Evolutionary conservation across 164 flowering plant genomes (phyloP), one percentile per base, ranked within the genome.

Genomic region (Houttuynia cordata): DNA sequence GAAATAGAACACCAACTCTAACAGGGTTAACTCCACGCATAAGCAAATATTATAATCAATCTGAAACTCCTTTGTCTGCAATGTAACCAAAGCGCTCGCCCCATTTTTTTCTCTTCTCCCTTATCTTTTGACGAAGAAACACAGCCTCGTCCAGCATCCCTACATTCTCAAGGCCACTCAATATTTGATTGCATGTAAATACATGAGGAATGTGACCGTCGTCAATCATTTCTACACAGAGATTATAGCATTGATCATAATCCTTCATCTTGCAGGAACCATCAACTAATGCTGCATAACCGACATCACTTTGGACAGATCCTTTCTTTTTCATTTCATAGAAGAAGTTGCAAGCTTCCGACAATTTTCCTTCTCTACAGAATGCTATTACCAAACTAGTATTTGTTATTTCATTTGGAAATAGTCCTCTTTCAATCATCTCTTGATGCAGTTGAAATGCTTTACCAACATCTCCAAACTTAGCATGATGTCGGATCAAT

Each of bases 201-300:
- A 62, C 61, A 66, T 39, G 55, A 14, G 74, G 81, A 8, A 67
- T 56, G 65, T 80, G 78, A 50, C 82, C 80, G 39, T 68, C 71
- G 39, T 70, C 82, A 49, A 65, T 53, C 91, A 86, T 86, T 67
- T 86, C 91, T 61, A 70, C 69, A 53, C 73, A 85, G 80, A 85
- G 81, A 58, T 8, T 25, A 69, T 82, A 83, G 15, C 90, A 91
- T 22, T 79, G 82, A 25, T 10, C 10, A 50, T 74, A 79, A 63
- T 85, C 77, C 24, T 69, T 76, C 6, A 70, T 51, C 59, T 79
- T 74, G 69, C 84, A 83, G 60, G 73, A 69, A 23, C 84, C 85
- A 64, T 75, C 75, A 55, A 87, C 56, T 61, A 89, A 64, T 14
- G 71, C 68, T 52, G 21, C 69, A 41, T 81, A 90, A 39, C 83